These are phyloP conservation scores for Chamaecrista fasciculata DNA, from an alignment of 306 rosid species.

Conservation along the genomic window DNA sequence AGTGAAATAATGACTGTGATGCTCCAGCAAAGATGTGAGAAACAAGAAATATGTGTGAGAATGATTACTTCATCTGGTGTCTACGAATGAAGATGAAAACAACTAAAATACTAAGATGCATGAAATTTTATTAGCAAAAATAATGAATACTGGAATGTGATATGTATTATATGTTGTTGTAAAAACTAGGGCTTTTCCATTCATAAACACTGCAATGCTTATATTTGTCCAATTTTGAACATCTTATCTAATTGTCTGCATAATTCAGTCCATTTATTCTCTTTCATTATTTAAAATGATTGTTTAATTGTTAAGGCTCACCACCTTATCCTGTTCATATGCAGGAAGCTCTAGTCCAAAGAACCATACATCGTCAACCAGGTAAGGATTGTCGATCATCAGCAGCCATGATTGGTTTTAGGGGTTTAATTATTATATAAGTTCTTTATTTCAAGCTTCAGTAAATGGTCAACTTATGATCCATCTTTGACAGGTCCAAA, in stretches of 20 bases:
- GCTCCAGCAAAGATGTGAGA: background rate
- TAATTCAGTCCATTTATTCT: background rate
- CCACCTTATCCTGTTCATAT: constrained; percentile 30
- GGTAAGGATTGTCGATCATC: constrained; percentile 44
- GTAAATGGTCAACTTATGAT: constrained; percentile 21
- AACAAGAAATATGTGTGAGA: background rate
- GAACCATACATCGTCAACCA: constrained; percentile 35
- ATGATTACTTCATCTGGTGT: constrained; percentile 2
- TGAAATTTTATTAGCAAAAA: background rate
- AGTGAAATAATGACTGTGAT: background rate
- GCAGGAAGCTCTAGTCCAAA: constrained; percentile 68
- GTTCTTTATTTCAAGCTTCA: constrained; percentile 3
- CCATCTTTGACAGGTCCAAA: constrained; percentile 45
- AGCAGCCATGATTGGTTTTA: constrained; percentile 38
- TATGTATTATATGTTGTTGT: background rate
- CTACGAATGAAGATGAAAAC: constrained; percentile 8
- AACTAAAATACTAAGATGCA: constrained; percentile 5
- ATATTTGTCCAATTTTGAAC: constrained; percentile 7
- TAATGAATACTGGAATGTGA: constrained; percentile 11
- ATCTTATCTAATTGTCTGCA: constrained; percentile 17
- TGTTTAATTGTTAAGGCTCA: constrained; percentile 21
- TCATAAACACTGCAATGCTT: constrained; percentile 21
- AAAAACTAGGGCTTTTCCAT: constrained; percentile 10
- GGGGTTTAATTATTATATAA: background rate
- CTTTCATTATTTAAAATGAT: background rate